These are phyloP conservation scores for Puccinia coronata DNA, from an alignment of 1,284 basidiomycete species.

Conservation along the genomic window DNA sequence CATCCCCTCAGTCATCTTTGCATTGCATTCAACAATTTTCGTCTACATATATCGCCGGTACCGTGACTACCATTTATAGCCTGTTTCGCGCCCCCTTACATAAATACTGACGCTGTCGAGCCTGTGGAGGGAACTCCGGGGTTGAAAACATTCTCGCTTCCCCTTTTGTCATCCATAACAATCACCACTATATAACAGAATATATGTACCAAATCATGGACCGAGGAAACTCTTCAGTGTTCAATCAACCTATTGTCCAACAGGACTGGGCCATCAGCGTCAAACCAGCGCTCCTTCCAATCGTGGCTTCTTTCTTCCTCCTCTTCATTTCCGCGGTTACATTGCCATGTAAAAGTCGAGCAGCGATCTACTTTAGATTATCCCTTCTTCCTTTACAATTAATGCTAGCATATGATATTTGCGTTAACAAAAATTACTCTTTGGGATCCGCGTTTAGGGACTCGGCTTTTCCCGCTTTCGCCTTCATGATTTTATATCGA, in stretches of 20 bases:
- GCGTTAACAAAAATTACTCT: slow-evolving; percentile 26
- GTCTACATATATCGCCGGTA: too few relatives aligned
- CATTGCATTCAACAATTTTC: too few relatives aligned
- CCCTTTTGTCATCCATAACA: too few relatives aligned
- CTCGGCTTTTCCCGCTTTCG: slow-evolving; percentile 35
- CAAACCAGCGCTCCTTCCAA: slow-evolving; percentile 23
- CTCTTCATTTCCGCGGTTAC: slow-evolving; percentile 32
- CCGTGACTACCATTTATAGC: too few relatives aligned
- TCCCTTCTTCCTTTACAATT: slow-evolving; percentile 23
- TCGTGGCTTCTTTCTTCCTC: slow-evolving; percentile 5
- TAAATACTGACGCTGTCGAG: too few relatives aligned
- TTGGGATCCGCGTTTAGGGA: slow-evolving; percentile 31
- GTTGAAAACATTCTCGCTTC: too few relatives aligned
- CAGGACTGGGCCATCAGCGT: slow-evolving; percentile 5
- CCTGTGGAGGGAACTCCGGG: too few relatives aligned
- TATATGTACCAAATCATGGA: too few relatives aligned
- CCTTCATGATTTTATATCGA: slow-evolving; percentile 10
- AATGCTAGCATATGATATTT: slow-evolving; percentile 27
- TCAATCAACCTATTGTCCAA: slow-evolving; percentile 38
- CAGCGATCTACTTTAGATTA: slow-evolving; percentile 23
- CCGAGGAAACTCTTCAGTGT: slow-evolving; percentile 10
- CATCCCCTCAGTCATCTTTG: too few relatives aligned
- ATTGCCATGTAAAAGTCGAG: slow-evolving; percentile 4
- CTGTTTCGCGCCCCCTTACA: too few relatives aligned
- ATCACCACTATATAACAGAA: too few relatives aligned